These are phyloP conservation scores for Chenopodium quinoa DNA, from an alignment of 148 eudicot genomes.

Conservation along the genomic window DNA sequence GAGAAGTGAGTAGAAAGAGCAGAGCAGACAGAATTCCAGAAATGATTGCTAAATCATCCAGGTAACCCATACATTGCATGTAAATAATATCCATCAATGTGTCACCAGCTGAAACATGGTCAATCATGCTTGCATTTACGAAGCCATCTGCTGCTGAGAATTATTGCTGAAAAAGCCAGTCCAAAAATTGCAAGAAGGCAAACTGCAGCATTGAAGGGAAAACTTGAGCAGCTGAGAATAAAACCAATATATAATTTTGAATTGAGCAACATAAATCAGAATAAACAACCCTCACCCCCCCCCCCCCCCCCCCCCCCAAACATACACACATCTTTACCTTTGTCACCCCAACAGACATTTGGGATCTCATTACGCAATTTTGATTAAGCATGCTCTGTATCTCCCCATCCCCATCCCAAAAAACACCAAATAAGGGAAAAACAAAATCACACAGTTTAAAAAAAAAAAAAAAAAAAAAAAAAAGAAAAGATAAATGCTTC, in stretches of 20 bases:
- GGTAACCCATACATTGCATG: neutral
- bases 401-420: no score
- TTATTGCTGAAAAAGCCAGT: constrained; percentile 7
- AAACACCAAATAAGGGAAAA: neutral
- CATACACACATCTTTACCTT: no score
- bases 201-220: constrained; percentile 22
- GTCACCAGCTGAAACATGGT: neutral
- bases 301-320: no score
- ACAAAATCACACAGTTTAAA: neutral
- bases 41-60: neutral
- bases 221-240: neutral
- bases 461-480: no score
- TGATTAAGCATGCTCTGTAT: no score
- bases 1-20: neutral
- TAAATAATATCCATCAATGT: neutral
- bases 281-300: no score
- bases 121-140: constrained; percentile 27
- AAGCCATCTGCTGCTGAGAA: constrained; percentile 16
- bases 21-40: neutral
- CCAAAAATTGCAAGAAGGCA: constrained; percentile 20
- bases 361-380: no score
- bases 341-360: no score
- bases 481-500: neutral
- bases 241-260: neutral
- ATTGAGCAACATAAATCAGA: neutral